Percentiles rank a stretch among this genome's conserved stretches.
Evolutionary conservation across 306 rosid species (phyloP).

Genomic region (Rosa lucieae): DNA sequence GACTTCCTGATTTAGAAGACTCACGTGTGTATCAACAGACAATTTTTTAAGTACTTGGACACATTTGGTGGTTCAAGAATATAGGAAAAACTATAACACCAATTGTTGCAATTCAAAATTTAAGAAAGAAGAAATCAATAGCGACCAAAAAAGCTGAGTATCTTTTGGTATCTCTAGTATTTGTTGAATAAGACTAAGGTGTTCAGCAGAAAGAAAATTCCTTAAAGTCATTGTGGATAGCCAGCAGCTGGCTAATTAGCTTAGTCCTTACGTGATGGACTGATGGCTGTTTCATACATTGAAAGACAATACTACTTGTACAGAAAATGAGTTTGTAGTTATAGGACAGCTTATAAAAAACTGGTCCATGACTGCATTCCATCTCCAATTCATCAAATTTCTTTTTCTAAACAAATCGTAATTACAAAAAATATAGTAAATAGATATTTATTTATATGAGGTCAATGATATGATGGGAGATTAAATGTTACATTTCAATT

Average conservation of each 20-base stretch:
- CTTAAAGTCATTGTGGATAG: neutral
- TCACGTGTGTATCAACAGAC: constrained; percentile 53
- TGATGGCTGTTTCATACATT: neutral
- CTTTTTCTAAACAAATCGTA: neutral
- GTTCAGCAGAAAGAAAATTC: neutral
- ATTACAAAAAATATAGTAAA: neutral
- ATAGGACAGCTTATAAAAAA: neutral
- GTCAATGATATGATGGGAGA: neutral
- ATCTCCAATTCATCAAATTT: neutral
- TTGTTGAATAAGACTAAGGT: neutral
- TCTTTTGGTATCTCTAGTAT: neutral
- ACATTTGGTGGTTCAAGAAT: neutral
- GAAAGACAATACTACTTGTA: neutral
- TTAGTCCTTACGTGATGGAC: too few relatives aligned
- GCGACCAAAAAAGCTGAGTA: neutral
- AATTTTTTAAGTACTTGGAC: constrained; percentile 2
- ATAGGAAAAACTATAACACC: neutral
- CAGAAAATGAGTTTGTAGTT: neutral
- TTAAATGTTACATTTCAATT: neutral
- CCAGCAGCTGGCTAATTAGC: neutral
- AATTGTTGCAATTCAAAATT: neutral
- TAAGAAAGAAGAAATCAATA: neutral
- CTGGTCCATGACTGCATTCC: neutral
- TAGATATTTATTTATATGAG: neutral
- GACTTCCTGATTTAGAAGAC: constrained; percentile 84